Conservation (phyloP, 2,329 filamentous ascomycete species). For the Didymella pomorum region DNA sequence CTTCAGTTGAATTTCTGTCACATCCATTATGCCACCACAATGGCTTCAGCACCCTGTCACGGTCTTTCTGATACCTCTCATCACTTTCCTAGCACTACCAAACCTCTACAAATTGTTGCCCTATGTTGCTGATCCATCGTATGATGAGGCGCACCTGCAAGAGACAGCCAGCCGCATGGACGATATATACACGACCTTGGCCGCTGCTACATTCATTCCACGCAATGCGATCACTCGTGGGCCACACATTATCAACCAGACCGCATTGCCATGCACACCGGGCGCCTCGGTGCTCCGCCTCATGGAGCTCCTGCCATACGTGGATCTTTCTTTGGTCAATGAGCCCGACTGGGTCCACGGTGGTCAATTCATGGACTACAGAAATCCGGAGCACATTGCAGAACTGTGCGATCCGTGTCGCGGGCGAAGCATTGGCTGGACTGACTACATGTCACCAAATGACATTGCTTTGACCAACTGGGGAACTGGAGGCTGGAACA, state of each 20-base stretch:
- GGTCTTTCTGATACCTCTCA: conserved; percentile 19
- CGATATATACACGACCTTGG: conserved; percentile 23
- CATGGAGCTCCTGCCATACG: conserved; percentile 28
- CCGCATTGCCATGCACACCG: conserved; percentile 20
- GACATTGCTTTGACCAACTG: conserved; percentile 22
- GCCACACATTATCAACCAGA: conserved; percentile 25
- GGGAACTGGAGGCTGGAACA: conserved; percentile 24
- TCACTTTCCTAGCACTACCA: conserved; percentile 11
- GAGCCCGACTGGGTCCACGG: conserved; percentile 23
- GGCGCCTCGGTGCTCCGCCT: conserved; percentile 21
- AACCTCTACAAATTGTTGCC: conserved; percentile 12
- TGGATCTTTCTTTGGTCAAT: conserved; percentile 14
- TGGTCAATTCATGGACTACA: conserved; percentile 26
- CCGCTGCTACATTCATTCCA: conserved; percentile 26
- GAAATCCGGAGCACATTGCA: conserved; percentile 11
- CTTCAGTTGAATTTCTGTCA: not conserved
- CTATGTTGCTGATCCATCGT: conserved; percentile 4
- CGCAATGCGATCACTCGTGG: conserved; percentile 23
- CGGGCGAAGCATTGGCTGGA: conserved; percentile 5
- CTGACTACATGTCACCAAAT: conserved; percentile 15
- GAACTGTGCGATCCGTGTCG: conserved; percentile 14
- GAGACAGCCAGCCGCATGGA: conserved; percentile 24
- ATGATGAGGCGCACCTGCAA: conserved; percentile 20
- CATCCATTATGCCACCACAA: conserved; percentile 5
- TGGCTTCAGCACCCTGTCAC: conserved; percentile 23